These are phyloP conservation scores for Fusarium floridanum DNA, from an alignment of 2,329 filamentous ascomycete genomes.

Conservation along the genomic window DNA sequence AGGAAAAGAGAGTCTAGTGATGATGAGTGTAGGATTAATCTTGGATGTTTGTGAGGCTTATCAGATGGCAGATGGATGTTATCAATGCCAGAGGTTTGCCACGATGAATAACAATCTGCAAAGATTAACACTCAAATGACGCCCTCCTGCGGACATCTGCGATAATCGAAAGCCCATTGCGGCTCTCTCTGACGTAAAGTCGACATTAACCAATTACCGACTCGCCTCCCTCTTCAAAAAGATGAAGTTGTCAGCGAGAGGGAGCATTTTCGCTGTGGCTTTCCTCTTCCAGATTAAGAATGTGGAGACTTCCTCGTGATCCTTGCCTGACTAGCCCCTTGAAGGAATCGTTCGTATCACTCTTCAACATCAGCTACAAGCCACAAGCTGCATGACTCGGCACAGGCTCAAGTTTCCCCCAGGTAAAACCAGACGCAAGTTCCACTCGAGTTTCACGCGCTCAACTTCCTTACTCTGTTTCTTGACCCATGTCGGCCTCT, in stretches of 20 bases:
- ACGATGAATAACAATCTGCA: background rate
- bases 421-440: background rate
- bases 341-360: background rate
- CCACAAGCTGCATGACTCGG: background rate
- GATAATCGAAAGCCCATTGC: background rate
- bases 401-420: background rate
- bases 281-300: background rate
- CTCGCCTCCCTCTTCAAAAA: background rate
- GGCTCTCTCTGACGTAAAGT: background rate
- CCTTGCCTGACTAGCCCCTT: background rate
- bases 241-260: background rate
- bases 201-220: background rate
- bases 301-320: background rate
- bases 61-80: background rate
- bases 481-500: conserved; percentile 17
- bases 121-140: background rate
- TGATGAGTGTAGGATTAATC: background rate
- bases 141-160: background rate
- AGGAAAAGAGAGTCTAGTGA: background rate
- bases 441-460: background rate
- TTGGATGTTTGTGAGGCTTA: background rate
- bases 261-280: background rate
- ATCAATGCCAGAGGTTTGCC: background rate
- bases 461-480: background rate
- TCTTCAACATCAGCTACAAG: background rate